Evolutionary conservation across 345 rosid species (phyloP), one percentile per base, ranked within the genome.

Genomic region (Moringa oleifera): DNA sequence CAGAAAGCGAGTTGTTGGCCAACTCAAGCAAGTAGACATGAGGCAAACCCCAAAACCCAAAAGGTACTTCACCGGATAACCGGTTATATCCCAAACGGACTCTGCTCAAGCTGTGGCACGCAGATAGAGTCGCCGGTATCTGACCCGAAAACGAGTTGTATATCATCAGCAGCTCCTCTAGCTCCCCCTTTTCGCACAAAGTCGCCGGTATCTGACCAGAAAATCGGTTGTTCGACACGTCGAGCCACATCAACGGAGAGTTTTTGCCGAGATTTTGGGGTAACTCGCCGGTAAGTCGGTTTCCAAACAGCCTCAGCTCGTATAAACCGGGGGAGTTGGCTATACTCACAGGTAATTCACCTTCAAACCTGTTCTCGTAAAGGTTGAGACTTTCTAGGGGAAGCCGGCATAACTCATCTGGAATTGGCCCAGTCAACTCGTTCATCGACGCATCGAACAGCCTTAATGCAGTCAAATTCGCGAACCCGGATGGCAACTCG

Each of bases 401-500:
- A n/a, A 95, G 71, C 55, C 51, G 76, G 68, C 90, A 80, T 53
- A 95, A 71, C 75, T 87, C 96, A 13, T 84, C 91, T 1, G 96
- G 93, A 56, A 91, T 87, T 12, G 66, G 22, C 11, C 99, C 99
- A 1, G 76, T 76, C 57, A 95, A 70, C 24, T 52, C 71, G 75
- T 95, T 95, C 99, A 89, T 95, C 10, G 99, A 87, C 22, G 83
- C 88, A 77, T 95, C 99, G 8, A 95, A 74, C 22, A 84, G 83
- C 55, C 95, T 79, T 77, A 95, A 65, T 0, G 64, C 67, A 11
- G 85, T 81, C 74, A 89, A 64, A 25, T 85, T 84, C n/a, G 85
- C 83, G 45, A 85, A 70, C 59, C 87, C 87, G 15, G 20, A 37
- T 25, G 97, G 97, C 24, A 95, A 58, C 31, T 61, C 71, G 12